Base-by-base conservation (phyloP, 164 flowering plant species). In the Santalum album region DNA sequence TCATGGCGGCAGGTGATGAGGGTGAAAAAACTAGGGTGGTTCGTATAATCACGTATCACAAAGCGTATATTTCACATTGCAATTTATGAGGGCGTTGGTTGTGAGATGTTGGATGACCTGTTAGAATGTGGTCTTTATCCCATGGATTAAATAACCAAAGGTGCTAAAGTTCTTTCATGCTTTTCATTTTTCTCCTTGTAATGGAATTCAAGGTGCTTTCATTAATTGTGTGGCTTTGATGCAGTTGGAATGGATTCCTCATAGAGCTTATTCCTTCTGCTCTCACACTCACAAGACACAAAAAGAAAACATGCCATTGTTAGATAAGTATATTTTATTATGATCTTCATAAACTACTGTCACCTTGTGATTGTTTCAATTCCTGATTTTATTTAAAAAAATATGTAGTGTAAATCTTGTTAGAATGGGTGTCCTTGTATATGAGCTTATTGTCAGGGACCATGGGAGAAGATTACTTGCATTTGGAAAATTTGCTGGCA, bases 261-360 rank as follows among this genome's bases (percentile, higher is more conserved):
- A 81, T 27, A 81, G 79, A 63, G 96, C 94, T 9, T 94, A 94
- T 69, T 78, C 96, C 7, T 90, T 94, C 63, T 94, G 90, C 74
- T 94, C 99, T 4, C 99, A 94, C 58, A 94, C 99, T 29, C 99
- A 94, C 76, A 94, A 94, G 73, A 97, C 94, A 1, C 99, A 94
- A 66, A 82, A 74, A 67, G 95, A 94, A 63, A 94, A 86, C 74
- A 90, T 94, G 95, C 95, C 99, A 40, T 61, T 94, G 74, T 54
- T 94, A 43, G 89, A 90, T 71, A 90, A 90, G 97, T 85, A 64
- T 29, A 4, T 48, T 7, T 12, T 54, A 55, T 16, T 60, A 19
- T 19, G 1, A 12, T 10, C 16, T 1, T 34, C 26, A 18, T 18
- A 21, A 25, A 23, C 7, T 7, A 0, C 12, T 17, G 23, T 32